Conservation (phyloP, 139 green algal genomes). For the Pycnococcus provasolii region DNA sequence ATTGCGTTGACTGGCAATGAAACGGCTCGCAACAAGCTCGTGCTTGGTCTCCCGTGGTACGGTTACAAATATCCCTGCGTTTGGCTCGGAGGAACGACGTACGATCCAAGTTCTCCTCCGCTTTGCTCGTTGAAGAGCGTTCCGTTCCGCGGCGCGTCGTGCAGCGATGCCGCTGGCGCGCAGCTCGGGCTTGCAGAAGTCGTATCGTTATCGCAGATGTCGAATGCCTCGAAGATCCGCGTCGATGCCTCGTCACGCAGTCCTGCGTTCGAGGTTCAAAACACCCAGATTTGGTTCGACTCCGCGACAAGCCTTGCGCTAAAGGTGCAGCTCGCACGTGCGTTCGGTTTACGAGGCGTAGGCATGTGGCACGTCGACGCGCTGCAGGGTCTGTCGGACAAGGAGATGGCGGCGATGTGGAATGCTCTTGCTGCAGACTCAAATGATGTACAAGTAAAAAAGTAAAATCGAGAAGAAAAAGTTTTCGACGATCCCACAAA, state of each 20-base stretch:
- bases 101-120: neutral
- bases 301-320: too few relatives aligned
- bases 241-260: neutral
- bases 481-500: too few relatives aligned
- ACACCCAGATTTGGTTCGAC: neutral
- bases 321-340: too few relatives aligned
- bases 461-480: too few relatives aligned
- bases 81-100: neutral
- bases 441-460: too few relatives aligned
- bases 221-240: too few relatives aligned
- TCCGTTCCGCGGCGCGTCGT: conserved; percentile 28
- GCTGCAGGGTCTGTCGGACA: too few relatives aligned
- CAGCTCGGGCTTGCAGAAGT: conserved; percentile 35
- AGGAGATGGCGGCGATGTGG: too few relatives aligned
- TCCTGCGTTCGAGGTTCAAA: neutral
- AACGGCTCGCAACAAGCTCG: conserved; percentile 30
- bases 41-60: conserved; percentile 52
- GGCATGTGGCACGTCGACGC: too few relatives aligned
- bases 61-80: conserved; percentile 42
- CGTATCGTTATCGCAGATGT: neutral
- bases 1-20: conserved; percentile 29
- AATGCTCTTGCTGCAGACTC: too few relatives aligned
- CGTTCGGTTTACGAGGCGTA: too few relatives aligned
- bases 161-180: conserved; percentile 40
- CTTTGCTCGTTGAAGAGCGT: conserved; percentile 32